phyloP scores from a whole-genome alignment of 2,329 filamentous ascomycete species.

The Cladorrhinum sp. region DNA sequence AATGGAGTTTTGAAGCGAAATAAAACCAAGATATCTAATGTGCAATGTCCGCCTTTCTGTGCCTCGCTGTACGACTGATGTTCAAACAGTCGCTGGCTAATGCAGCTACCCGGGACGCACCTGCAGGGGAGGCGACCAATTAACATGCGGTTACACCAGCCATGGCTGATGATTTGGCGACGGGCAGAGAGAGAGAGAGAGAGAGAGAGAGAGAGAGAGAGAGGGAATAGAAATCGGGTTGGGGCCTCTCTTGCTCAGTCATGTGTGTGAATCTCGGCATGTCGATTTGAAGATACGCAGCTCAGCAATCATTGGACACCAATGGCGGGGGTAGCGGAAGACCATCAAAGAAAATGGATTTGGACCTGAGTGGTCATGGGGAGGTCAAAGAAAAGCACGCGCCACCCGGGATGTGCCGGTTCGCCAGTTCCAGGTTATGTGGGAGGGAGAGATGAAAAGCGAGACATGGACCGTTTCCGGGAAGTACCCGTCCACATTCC shows the following conservation, averaged over 20 bases:
- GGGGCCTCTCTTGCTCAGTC: background rate
- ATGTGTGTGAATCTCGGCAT: conserved; percentile 6
- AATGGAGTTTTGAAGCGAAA: background rate
- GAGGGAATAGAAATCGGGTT: background rate
- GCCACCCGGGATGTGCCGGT: conserved; percentile 18
- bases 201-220: too few species aligned
- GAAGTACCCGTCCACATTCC: conserved; percentile 26
- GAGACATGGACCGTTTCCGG: conserved; percentile 26
- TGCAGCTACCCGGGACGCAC: conserved; percentile 26
- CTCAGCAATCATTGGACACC: background rate
- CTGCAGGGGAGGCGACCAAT: conserved; percentile 18
- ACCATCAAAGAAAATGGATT: conserved; percentile 4
- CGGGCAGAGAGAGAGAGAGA: too few species aligned
- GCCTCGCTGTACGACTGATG: conserved; percentile 26
- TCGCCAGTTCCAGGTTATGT: background rate
- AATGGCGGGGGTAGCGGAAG: background rate
- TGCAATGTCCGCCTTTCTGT: conserved; percentile 15
- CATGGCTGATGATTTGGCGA: background rate
- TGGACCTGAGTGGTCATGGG: conserved; percentile 11
- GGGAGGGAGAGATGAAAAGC: background rate
- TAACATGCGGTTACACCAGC: conserved; percentile 4
- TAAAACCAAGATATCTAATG: background rate
- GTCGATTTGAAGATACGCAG: background rate
- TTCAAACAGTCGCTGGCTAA: conserved; percentile 32
- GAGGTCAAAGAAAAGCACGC: conserved; percentile 16